Conservation (phyloP, 352 stramenopile species). For the Phytophthora sansomeana region DNA sequence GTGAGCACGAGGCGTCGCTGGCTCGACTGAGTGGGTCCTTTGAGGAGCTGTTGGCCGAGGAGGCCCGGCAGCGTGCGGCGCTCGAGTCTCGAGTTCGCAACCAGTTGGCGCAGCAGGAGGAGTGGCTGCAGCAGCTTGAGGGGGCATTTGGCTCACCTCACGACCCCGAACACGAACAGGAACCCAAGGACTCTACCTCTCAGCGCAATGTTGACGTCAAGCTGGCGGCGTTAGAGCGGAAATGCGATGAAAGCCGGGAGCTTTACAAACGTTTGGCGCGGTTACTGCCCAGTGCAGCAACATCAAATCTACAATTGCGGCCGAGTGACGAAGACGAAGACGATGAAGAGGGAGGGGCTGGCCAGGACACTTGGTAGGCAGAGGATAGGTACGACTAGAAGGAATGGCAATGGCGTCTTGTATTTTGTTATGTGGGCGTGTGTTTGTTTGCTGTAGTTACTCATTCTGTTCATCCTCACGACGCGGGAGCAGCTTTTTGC, state of each 20-base stretch:
- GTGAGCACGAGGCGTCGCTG: constrained; percentile 81
- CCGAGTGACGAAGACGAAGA: constrained; percentile 22
- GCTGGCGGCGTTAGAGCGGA: constrained; percentile 33
- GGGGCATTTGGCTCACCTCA: constrained; percentile 67
- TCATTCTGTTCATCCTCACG: constrained; percentile 1
- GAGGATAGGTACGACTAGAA: constrained; percentile 31
- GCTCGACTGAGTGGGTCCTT: constrained; percentile 71
- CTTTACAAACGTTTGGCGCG: constrained; percentile 22
- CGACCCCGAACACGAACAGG: constrained; percentile 39
- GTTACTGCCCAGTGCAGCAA: constrained; percentile 24
- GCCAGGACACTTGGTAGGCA: constrained; percentile 41
- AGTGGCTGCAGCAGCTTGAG: constrained; percentile 86
- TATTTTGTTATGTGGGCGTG: constrained; percentile 22
- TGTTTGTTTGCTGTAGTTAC: too few species aligned
- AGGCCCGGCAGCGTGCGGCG: constrained; percentile 66
- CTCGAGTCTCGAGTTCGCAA: constrained; percentile 68
- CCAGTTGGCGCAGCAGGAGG: constrained; percentile 71
- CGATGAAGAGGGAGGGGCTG: constrained; percentile 30
- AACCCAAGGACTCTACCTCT: constrained; percentile 12
- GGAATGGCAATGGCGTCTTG: constrained; percentile 24
- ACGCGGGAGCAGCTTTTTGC: constrained; percentile 15
- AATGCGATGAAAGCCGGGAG: constrained; percentile 39
- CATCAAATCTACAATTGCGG: neutral
- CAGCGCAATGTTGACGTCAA: constrained; percentile 23
- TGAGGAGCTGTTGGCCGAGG: constrained; percentile 63